These are phyloP conservation scores for Gypsophila paniculata DNA, from an alignment of 179 eudicot genomes.

Conservation along the genomic window DNA sequence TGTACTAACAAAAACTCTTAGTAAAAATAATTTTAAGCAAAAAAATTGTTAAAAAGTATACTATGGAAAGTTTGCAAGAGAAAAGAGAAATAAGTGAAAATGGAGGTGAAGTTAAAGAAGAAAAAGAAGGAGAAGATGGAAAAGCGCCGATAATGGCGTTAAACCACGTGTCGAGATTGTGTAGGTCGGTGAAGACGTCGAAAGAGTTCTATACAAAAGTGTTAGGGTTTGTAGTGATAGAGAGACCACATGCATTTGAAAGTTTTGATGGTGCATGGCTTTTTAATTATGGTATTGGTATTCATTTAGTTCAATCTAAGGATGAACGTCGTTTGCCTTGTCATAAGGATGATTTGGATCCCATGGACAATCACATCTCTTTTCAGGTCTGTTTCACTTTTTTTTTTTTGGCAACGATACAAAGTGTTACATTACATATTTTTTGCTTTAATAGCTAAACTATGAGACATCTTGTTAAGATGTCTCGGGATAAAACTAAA, in stretches of 20 bases:
- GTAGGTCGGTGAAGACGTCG: constrained; percentile 53
- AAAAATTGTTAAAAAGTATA: too few species aligned
- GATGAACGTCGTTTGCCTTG: constrained; percentile 47
- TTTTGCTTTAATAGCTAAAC: too few species aligned
- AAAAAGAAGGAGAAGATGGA: constrained; percentile 10
- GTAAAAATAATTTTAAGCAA: too few species aligned
- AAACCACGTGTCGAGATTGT: constrained; percentile 66
- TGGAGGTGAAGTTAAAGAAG: background rate
- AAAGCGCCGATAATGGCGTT: constrained; percentile 45
- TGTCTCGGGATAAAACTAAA: too few species aligned
- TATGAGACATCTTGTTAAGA: too few species aligned
- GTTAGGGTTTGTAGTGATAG: constrained; percentile 52
- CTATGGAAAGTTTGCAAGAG: constrained; percentile 22
- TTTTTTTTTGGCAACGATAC: too few species aligned
- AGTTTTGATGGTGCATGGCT: constrained; percentile 74
- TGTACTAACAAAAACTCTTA: too few species aligned
- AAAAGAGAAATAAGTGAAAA: constrained; percentile 1
- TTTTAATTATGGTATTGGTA: constrained; percentile 65
- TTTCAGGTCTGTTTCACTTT: too few species aligned
- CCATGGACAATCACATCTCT: constrained; percentile 74
- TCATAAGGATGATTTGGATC: constrained; percentile 40
- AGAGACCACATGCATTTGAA: constrained; percentile 56
- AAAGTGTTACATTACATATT: too few species aligned
- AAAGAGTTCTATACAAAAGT: constrained; percentile 56
- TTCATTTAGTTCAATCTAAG: constrained; percentile 55